Base-by-base conservation (phyloP, 805 yeast species). In the Candida piceae region DNA sequence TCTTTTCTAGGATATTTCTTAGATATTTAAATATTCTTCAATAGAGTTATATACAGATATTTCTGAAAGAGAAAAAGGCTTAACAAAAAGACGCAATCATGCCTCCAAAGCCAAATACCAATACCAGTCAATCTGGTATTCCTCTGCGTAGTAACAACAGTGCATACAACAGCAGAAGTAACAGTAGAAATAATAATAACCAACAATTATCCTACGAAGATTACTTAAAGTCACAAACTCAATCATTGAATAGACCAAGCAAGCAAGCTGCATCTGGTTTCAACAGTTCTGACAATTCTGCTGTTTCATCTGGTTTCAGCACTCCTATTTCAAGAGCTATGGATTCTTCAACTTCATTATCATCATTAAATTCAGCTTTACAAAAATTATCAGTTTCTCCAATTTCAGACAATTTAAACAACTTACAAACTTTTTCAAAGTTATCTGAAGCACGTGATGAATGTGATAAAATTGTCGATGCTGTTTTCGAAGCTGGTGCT, bases 381-480 rank as follows among this genome's bases (percentile, higher is more conserved):
- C 72, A 72, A 36, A 81, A 81, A 45, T 62, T 85, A 36, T 74
- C 72, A 15, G 51, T 77, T 28, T 65, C 84, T 8, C 95, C 96
- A 16, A 66, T 87, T 40, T 71, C 82, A 21, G 78, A 73, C 17
- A 57, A 70, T 39, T 64, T 89, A 46, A 61, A 59, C 19, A 65
- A 66, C 19, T 65, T 86, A 34, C 74, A 75, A 41, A 52, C 53
- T 24, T 76, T 80, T 5, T 53, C 72, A 24, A 66, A 73, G 42
- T 58, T 78, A 26, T 62, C 76, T 9, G 85, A 77, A 37, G 70
- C 76, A 29, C 72, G 76, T 49, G 59, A 68, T 20, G 75, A 76
- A 38, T 76, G 76, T 26, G 73, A 70, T 32, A 62, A 61, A 20
- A 70, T 84, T 23, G 76, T 77, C 3, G 74, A 68, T 29, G 58